Evolutionary conservation across 768 basidiomycete genomes (phyloP).

Genomic region (Rhodosporidiobolus sp.): DNA sequence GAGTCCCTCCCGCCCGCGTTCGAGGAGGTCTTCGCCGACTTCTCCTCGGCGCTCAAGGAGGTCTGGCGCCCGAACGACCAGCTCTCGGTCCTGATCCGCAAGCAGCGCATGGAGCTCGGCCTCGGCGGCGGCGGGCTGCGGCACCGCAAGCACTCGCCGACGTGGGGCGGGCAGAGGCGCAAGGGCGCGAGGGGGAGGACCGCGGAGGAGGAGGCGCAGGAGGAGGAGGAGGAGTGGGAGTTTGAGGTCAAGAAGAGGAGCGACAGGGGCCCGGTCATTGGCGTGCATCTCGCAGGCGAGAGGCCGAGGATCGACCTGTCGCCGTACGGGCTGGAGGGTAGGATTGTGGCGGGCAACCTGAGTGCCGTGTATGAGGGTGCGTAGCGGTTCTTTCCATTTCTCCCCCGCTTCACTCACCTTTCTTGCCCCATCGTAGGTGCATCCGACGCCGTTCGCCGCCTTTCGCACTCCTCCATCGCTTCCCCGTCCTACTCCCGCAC

Average conservation of each 20-base stretch:
- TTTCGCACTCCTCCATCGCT: constrained; percentile 23
- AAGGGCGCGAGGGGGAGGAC: background rate
- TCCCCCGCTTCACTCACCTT: too few species aligned
- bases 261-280: constrained; percentile 37
- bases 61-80: constrained; percentile 39
- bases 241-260: constrained; percentile 21
- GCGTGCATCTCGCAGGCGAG: constrained; percentile 16
- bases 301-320: background rate
- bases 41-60: constrained; percentile 21
- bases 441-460: constrained; percentile 16
- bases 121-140: constrained; percentile 32
- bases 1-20: constrained; percentile 23
- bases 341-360: background rate
- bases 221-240: constrained; percentile 22
- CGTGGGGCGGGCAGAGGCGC: constrained; percentile 25
- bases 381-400: too few species aligned
- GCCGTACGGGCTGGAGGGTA: background rate
- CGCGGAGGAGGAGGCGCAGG: constrained; percentile 6
- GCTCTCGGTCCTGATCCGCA: constrained; percentile 22
- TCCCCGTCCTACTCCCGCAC: constrained; percentile 33
- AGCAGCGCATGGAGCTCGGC: constrained; percentile 35
- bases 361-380: constrained; percentile 1
- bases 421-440: too few species aligned
- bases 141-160: constrained; percentile 36
- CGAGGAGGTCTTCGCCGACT: constrained; percentile 32